Conservation (phyloP, 2,329 filamentous ascomycete species). For the Microdochium paspali region DNA sequence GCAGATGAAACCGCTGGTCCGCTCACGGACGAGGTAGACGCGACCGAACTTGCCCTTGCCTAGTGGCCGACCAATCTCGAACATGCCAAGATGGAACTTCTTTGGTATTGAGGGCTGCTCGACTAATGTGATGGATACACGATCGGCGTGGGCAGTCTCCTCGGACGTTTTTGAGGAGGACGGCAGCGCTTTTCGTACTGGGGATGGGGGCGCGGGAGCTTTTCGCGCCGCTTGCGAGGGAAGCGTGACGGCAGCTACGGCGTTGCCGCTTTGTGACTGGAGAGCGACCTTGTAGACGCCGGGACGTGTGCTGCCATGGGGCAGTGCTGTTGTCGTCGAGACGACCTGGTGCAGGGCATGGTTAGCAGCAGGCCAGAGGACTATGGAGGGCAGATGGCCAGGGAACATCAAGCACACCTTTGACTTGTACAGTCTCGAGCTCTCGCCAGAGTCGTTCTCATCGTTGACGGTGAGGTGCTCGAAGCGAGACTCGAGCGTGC, state of each 20-base stretch:
- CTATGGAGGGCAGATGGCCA: too few species aligned
- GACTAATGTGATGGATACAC: constrained; percentile 40
- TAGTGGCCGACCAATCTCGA: constrained; percentile 79
- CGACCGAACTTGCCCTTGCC: constrained; percentile 84
- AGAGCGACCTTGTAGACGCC: constrained; percentile 82
- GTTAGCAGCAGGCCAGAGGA: background rate
- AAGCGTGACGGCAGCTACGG: constrained; percentile 53
- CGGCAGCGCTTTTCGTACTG: constrained; percentile 39
- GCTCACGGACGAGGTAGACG: constrained; percentile 77
- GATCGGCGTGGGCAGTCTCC: constrained; percentile 40
- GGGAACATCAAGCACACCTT: too few species aligned
- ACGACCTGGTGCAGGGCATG: constrained; percentile 35
- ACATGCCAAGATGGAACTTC: constrained; percentile 84
- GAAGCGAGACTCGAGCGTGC: constrained; percentile 76
- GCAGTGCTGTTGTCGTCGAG: constrained; percentile 30
- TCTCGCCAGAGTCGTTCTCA: constrained; percentile 62
- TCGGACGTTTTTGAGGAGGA: constrained; percentile 29
- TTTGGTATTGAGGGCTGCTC: constrained; percentile 49
- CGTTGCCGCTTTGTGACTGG: constrained; percentile 65
- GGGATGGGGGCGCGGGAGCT: constrained; percentile 34
- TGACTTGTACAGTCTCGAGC: constrained; percentile 53
- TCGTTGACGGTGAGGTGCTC: constrained; percentile 86
- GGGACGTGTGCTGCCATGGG: constrained; percentile 53
- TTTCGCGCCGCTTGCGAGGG: constrained; percentile 55
- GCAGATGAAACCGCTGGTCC: constrained; percentile 72